Conservation (phyloP, 306 rosid species). For the Rosa chinensis region DNA sequence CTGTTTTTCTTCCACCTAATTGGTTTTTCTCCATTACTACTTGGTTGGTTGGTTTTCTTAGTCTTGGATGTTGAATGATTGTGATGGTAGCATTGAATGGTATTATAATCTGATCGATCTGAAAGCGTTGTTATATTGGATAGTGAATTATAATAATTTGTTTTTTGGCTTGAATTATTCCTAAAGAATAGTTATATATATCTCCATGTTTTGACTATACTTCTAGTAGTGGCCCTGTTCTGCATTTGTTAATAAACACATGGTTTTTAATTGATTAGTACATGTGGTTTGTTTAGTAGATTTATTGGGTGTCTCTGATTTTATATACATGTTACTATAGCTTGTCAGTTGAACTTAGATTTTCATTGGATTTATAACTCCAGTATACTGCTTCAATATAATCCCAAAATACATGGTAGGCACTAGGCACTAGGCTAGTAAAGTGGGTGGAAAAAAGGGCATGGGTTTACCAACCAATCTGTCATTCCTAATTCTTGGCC, state of each 20-base stretch:
- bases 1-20: no score
- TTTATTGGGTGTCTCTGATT: no score
- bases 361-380: not conserved
- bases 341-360: not conserved
- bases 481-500: not conserved
- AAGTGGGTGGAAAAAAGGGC: not conserved
- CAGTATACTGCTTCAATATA: not conserved
- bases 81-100: conserved; percentile 6
- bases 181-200: not conserved
- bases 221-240: no score
- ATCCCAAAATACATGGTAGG: not conserved
- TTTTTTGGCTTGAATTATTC: not conserved
- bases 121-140: not conserved
- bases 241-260: no score
- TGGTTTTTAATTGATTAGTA: no score
- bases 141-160: not conserved
- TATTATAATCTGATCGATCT: not conserved
- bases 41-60: conserved; percentile 2
- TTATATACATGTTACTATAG: no score
- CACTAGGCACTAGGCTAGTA: not conserved
- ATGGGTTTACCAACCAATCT: not conserved
- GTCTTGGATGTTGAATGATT: not conserved
- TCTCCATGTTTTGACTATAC: no score
- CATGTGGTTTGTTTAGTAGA: no score
- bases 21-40: not conserved